Conservation (phyloP, 352 stramenopile species). For the Globisporangium viniferum region DNA sequence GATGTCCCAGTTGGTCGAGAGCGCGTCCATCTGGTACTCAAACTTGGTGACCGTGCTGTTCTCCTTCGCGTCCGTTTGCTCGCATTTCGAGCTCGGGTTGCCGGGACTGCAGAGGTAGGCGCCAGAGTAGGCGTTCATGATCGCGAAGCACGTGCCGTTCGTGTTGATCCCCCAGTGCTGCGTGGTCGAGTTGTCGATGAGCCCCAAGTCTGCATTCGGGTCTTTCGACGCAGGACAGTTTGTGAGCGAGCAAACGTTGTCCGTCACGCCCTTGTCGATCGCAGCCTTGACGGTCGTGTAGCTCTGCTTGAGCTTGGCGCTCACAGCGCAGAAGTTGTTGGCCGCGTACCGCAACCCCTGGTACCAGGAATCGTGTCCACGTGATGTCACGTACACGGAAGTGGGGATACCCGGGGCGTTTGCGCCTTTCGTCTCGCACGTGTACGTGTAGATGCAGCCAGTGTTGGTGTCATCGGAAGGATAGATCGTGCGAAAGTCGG, state of each 20-base stretch:
- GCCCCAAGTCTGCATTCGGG: slow-evolving; percentile 42
- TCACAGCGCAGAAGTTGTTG: slow-evolving; percentile 50
- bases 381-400: slow-evolving; percentile 20
- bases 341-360: slow-evolving; percentile 46
- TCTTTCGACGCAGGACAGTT: slow-evolving; percentile 54
- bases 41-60: slow-evolving; percentile 59
- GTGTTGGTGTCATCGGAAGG: slow-evolving; percentile 14
- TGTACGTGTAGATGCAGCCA: slow-evolving; percentile 37
- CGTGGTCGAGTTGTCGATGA: slow-evolving; percentile 37
- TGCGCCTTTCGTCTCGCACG: slow-evolving; percentile 40
- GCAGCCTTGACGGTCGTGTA: slow-evolving; percentile 40
- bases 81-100: slow-evolving; percentile 46
- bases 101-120: slow-evolving; percentile 63
- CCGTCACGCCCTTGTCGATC: slow-evolving; percentile 36
- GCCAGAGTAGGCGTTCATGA: slow-evolving; percentile 63
- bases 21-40: slow-evolving; percentile 69
- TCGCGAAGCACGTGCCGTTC: slow-evolving; percentile 55
- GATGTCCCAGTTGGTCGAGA: slow-evolving; percentile 66
- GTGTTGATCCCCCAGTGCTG: slow-evolving; percentile 65
- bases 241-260: slow-evolving; percentile 36
- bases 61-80: slow-evolving; percentile 34
- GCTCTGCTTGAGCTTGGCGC: slow-evolving; percentile 30
- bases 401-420: slow-evolving; percentile 54
- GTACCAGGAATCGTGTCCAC: slow-evolving; percentile 44
- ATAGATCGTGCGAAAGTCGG: slow-evolving; percentile 5